Evolutionary conservation across 768 basidiomycete genomes (phyloP).

Genomic region (Steccherinum ochraceum): DNA sequence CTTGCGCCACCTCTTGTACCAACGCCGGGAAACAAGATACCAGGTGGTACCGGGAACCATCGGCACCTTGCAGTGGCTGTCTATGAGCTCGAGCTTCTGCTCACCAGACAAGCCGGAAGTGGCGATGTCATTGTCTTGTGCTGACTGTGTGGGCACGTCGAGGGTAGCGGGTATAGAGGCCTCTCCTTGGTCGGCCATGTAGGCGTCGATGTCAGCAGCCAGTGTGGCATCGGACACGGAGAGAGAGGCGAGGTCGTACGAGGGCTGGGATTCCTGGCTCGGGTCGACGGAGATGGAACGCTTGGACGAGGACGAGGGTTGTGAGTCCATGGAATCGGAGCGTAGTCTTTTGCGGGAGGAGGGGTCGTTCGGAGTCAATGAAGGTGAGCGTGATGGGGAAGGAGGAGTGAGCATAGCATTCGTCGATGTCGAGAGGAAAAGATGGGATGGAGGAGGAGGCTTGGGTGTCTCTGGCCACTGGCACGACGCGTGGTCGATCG

Average conservation of each 20-base stretch:
- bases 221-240: constrained; percentile 31
- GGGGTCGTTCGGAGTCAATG: constrained; percentile 22
- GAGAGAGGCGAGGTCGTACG: constrained; percentile 15
- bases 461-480: too few species aligned
- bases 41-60: constrained; percentile 69
- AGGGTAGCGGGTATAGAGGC: constrained; percentile 6
- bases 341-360: constrained; percentile 64
- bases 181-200: constrained; percentile 29
- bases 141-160: not conserved
- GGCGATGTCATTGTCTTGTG: constrained; percentile 2
- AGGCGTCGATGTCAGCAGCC: constrained; percentile 49
- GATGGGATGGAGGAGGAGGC: too few species aligned
- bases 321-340: constrained; percentile 70
- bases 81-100: constrained; percentile 48
- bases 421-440: constrained; percentile 1
- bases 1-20: constrained; percentile 73
- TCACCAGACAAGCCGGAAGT: constrained; percentile 23
- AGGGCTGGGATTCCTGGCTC: constrained; percentile 33
- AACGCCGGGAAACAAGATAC: constrained; percentile 66
- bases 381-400: constrained; percentile 33
- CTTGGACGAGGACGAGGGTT: constrained; percentile 70
- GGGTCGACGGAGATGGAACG: constrained; percentile 70
- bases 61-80: constrained; percentile 35
- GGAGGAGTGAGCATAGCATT: constrained; percentile 42
- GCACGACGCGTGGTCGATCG: not conserved